Evolutionary conservation across 345 rosid genomes (phyloP), one percentile per base, ranked within the genome.

Genomic region (Eutrema japonicum): DNA sequence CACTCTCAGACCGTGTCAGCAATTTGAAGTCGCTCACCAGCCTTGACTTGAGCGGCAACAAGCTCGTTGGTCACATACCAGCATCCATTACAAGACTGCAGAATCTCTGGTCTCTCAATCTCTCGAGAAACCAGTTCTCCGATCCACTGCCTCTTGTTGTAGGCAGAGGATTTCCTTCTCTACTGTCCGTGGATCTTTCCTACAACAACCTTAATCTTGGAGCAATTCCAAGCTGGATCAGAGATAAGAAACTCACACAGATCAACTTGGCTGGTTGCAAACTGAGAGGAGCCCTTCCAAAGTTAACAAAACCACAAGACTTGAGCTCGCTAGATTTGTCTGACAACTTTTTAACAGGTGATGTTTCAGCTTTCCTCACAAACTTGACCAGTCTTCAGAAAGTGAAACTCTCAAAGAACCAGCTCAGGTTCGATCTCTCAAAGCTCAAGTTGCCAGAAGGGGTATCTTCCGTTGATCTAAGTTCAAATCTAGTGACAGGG

Each of bases 261-360:
- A 90, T 91, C 49, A 84, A 82, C 16, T 85, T 94, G 38, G 97
- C 98, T 70, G 98, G 92, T 48, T 91, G 97, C 54, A 86, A 84
- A 77, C 83, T 94, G 48, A 64, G 57, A 70, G 98, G 98, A 71
- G 56, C 40, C 35, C 84, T 91, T 40, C 96, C 98, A 1, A 85
- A 71, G 74, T 84, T 94, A 66, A 59, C 83, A 53, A 86, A 80
- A 64, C 85, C 93, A 18, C 84, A 82, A 30, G 85, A 93, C 16
- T 63, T 94, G 78, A 85, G 30, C 68, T 80, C 85, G 52, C 45
- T 94, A 8, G 98, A 94, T 80, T 82, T 94, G 4, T 94, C 98
- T 10, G 76, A 83, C 66, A 94, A 94, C 82, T 74, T 74, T 45
- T 68, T 94, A 45, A 80, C 86, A 3, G 91, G 76, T 61, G 84